Base-by-base conservation (phyloP, 83 land plant species). In the Picea mariana region DNA sequence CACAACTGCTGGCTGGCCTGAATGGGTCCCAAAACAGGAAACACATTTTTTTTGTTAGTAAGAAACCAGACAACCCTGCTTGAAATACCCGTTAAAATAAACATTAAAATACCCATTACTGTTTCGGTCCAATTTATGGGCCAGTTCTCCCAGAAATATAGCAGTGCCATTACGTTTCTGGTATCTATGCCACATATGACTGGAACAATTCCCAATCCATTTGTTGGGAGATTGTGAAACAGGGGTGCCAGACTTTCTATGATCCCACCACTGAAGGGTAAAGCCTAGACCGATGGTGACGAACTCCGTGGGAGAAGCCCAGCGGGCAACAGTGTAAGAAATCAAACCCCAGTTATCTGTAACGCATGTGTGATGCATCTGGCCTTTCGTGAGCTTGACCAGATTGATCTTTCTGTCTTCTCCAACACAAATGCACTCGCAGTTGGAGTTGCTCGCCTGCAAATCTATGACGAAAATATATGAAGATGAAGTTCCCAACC, bases 181-280 rank as follows among this genome's bases (percentile, higher is more conserved):
- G n/a, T n/a, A n/a, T n/a, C n/a, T n/a, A n/a, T n/a, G n/a, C n/a
- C n/a, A n/a, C n/a, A n/a, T n/a, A n/a, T n/a, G n/a, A n/a, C n/a
- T n/a, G n/a, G n/a, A n/a, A n/a, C n/a, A n/a, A n/a, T n/a, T n/a
- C n/a, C n/a, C n/a, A n/a, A n/a, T n/a, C 98, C 94, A 90, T 75
- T 87, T 89, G 2, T 84, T 86, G 80, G 89, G 96, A 58, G 93
- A 90, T 82, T 91, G 92, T 0, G 89, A 81, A 66, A 88, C 98
- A 62, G 91, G 81, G 0, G 93, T 95, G 11, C 96, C 96, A n/a
- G 99, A 90, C 79, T 87, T 85, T 77, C 99, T 89, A 67, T 80
- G 92, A 83, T 98, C 99, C 99, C 99, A 98, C 97, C 95, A 96
- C 79, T 98, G 99, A 38, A 98, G 65, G 0, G 91, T 81, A 27